Conservation (phyloP, 2,329 filamentous ascomycete genomes). For the Paraconiothyrium sp. region DNA sequence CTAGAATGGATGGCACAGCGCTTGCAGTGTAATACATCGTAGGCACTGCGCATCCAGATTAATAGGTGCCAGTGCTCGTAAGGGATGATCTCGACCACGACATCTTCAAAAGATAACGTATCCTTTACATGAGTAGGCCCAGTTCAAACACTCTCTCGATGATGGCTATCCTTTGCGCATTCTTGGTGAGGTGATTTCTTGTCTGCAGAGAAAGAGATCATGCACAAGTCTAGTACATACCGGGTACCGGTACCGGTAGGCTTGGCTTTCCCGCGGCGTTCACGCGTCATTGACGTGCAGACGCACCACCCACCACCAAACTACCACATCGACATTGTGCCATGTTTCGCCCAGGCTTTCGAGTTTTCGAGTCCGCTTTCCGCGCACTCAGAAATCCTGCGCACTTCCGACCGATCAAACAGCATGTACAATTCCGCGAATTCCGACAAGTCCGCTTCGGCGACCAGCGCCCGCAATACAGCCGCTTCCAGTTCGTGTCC, state of each 20-base stretch:
- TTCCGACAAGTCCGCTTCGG: slow-evolving; percentile 38
- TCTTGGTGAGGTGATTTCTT: background rate
- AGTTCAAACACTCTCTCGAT: background rate
- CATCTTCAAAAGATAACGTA: background rate
- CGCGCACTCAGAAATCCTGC: slow-evolving; percentile 3
- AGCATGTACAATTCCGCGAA: slow-evolving; percentile 26
- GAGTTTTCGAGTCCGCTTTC: slow-evolving; percentile 14
- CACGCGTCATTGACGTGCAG: background rate
- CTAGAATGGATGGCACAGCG: no score
- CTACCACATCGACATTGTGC: background rate
- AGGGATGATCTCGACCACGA: background rate
- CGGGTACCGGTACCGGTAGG: background rate
- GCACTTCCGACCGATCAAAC: slow-evolving; percentile 8
- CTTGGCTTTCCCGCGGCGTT: slow-evolving; percentile 16
- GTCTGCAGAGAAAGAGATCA: background rate
- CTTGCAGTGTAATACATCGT: no score
- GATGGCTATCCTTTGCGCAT: background rate
- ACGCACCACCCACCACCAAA: background rate
- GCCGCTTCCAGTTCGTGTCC: slow-evolving; percentile 37
- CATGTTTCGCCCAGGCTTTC: slow-evolving; percentile 18
- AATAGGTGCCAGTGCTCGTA: no score
- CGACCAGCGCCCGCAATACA: slow-evolving; percentile 36
- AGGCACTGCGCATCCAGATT: no score
- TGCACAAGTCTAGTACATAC: background rate
- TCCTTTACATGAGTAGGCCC: background rate